These are phyloP conservation scores for Neurospora hispaniola DNA, from an alignment of 495 filamentous ascomycete species.

Conservation along the genomic window DNA sequence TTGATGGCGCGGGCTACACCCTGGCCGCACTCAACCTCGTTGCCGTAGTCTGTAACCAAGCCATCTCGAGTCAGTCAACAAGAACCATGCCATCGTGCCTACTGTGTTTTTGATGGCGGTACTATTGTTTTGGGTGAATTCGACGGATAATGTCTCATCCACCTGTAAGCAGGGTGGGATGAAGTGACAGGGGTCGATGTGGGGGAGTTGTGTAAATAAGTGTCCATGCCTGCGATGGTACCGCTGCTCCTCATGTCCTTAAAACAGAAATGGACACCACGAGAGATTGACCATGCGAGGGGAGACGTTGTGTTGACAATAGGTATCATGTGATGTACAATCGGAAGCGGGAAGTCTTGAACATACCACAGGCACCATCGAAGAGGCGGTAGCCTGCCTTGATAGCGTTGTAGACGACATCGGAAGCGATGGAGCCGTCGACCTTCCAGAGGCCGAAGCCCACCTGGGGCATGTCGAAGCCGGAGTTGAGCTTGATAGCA, in stretches of 20 bases:
- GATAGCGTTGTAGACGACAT: conserved; percentile 81
- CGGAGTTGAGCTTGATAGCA: conserved; percentile 68
- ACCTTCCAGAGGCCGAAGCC: conserved; percentile 84
- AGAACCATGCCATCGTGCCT: background rate
- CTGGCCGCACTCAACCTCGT: conserved; percentile 74
- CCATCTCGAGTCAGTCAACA: conserved; percentile 11
- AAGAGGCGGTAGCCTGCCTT: conserved; percentile 80
- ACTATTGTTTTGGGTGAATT: background rate
- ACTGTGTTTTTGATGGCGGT: background rate
- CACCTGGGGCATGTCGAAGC: conserved; percentile 79
- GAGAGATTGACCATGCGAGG: background rate
- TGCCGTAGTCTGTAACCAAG: conserved; percentile 62
- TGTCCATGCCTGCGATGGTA: background rate
- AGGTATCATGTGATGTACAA: background rate
- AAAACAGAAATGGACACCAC: background rate
- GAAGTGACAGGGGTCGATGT: conserved; percentile 16
- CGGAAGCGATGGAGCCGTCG: conserved; percentile 62
- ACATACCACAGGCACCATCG: conserved; percentile 75
- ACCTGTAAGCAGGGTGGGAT: conserved; percentile 8
- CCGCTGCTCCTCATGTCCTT: background rate
- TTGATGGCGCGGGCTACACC: conserved; percentile 80
- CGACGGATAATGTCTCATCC: background rate
- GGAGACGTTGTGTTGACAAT: background rate
- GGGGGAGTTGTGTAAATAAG: conserved; percentile 10
- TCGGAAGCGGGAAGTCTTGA: background rate